Evolutionary conservation across 73 alveolate genomes (phyloP), one percentile per base, ranked within the genome.

Genomic region (Durusdinium trenchii): DNA sequence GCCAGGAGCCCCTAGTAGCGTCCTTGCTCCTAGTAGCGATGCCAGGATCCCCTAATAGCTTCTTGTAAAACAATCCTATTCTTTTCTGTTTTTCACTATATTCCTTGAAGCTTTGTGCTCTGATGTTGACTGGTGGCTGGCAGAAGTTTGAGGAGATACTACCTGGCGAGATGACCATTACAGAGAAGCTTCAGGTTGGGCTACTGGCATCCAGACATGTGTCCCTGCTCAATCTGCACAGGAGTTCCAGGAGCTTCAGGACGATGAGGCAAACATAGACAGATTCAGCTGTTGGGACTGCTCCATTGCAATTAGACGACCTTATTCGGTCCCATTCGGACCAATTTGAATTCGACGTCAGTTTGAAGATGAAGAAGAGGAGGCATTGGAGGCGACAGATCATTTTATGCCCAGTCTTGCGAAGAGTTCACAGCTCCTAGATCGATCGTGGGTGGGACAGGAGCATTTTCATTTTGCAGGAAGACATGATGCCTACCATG

Each of bases 151-250:
- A 91, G 98, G 98, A 91, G 98, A 91, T 91, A 76, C 67, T 91
- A 75, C 98, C 98, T 9, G 98, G 98, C 40, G 98, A 91, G 98
- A 91, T 91, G 98, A 91, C 98, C 42, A 91, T 91, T 43, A 16
- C 10, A n/a, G 47, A 91, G 62, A 52, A 51, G 43, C 98, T 91
- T 52, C 98, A 91, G 98, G 98, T 12, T 32, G 38, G 54, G 81
- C 46, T 6, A 60, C 62, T 6, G 14, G 23, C 35, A 28, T 46
- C 30, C 85, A 12, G 30, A 9, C 20, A 30, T 38, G 84, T 28
- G 32, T 32, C 46, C 45, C 40, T n/a, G n/a, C n/a, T 12, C 64
- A 54, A 9, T 2, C 46, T 23, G 38, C 83, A 0, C 78, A 84
- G 94, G 94, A 84, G 75, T 84, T 84, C 52, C 94, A 84, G 3